These are phyloP conservation scores for Corrigiola litoralis DNA, from an alignment of 179 eudicot genomes.

Conservation along the genomic window DNA sequence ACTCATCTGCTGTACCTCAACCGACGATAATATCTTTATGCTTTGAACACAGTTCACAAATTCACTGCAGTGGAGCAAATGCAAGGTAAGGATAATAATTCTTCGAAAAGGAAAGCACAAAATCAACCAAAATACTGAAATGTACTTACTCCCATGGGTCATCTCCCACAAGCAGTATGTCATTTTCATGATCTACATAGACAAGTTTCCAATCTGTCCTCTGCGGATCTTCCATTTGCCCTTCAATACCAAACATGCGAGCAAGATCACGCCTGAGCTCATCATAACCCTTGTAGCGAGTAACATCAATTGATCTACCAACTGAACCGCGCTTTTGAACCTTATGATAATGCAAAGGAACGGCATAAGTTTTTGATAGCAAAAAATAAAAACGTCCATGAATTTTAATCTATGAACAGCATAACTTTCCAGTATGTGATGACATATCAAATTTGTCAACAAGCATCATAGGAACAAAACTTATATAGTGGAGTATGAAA, in stretches of 20 bases:
- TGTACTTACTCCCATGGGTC: constrained; percentile 99
- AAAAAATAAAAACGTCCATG: too few species aligned
- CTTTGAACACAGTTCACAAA: constrained; percentile 96
- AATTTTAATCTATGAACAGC: neutral
- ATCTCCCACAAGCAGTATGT: constrained; percentile 91
- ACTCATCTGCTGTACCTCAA: constrained; percentile 96
- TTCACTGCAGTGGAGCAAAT: constrained; percentile 48
- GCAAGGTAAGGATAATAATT: constrained; percentile 12
- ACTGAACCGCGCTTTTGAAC: constrained; percentile 99
- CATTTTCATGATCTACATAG: constrained; percentile 94
- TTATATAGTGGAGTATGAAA: neutral
- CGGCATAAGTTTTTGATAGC: neutral
- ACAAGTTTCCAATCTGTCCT: constrained; percentile 95
- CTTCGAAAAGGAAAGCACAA: neutral
- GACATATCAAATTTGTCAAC: neutral
- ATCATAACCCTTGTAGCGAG: constrained; percentile 87
- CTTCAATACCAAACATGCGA: constrained; percentile 95
- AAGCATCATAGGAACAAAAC: neutral
- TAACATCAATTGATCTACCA: constrained; percentile 93
- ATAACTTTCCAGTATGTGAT: neutral
- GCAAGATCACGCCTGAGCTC: constrained; percentile 90
- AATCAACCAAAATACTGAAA: neutral
- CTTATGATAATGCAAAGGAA: constrained; percentile 24
- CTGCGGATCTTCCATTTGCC: constrained; percentile 88
- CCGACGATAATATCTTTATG: constrained; percentile 84